Base-by-base conservation (phyloP, 257 asterid genomes). In the Solanum etuberosum region DNA sequence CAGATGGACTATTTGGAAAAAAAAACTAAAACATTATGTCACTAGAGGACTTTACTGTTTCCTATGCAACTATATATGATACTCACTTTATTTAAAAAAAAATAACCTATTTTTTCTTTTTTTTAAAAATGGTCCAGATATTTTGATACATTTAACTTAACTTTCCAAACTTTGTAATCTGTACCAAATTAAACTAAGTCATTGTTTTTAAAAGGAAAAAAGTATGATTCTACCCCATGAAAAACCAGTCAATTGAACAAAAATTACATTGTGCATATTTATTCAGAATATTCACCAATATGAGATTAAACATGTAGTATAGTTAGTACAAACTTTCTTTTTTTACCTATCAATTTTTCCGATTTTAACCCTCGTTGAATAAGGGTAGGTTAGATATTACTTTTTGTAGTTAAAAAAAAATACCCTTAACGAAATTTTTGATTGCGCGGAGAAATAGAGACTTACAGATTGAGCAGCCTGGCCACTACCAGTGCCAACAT, bases 381-480 rank as follows among this genome's bases (percentile, higher is more conserved):
- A n/a, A 23, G 29, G 29, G 7, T 61, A 61, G 70, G 31, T 23
- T 18, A 72, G 6, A 18, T 32, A 71, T 34, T 72, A 72, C 38
- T 9, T 72, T 1, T 34, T 4, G 38, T 6, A 67, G 1, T 54
- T 54, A 54, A 54, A 54, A 54, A 32, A 1, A 54, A 7, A 20
- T 54, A 54, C 0, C 4, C 10, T 54, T 54, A 18, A 54, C 8
- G 27, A 71, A 71, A 32, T 11, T 35, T 14, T 7, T 32, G 31
- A 20, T 12, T 73, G 31, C 2, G 3, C 5, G 54, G 23, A 9
- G 15, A 15, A 5, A 57, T 13, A 83, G 5, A 23, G 20, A 61
- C 78, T 31, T 84, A 84, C 86, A 59, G 86, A 61, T 84, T 84
- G 20, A 42, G 86, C 86, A 84, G 86, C 86, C 57, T 84, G 86